Evolutionary conservation across 306 rosid genomes (phyloP).

Genomic region (Citrullus mucosospermus): DNA sequence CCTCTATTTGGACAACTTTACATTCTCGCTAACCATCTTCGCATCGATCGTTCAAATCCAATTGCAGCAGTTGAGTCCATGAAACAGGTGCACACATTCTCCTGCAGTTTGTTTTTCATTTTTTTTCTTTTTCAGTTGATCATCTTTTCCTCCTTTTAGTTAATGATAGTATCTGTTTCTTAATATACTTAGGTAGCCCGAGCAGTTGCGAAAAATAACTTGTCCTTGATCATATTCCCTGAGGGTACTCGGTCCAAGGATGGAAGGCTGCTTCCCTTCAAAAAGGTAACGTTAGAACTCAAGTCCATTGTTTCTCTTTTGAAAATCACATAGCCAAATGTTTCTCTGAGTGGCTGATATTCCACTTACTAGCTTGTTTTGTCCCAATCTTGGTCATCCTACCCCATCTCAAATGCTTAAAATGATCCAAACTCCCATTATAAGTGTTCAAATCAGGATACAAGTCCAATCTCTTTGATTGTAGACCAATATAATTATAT

Average conservation of each 20-base stretch:
- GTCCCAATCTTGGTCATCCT: background rate
- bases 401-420: background rate
- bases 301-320: background rate
- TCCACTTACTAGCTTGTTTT: background rate
- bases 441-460: background rate
- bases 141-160: background rate
- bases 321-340: background rate
- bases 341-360: background rate
- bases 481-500: background rate
- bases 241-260: constrained; percentile 48
- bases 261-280: constrained; percentile 49
- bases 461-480: background rate
- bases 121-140: background rate
- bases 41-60: constrained; percentile 56
- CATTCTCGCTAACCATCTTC: constrained; percentile 55
- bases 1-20: constrained; percentile 59
- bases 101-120: background rate
- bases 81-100: constrained; percentile 28
- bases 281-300: constrained; percentile 22
- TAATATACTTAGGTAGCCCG: constrained; percentile 28
- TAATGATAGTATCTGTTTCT: constrained; percentile 6
- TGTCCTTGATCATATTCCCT: constrained; percentile 41
- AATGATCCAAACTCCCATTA: background rate
- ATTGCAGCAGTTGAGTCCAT: constrained; percentile 39
- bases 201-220: constrained; percentile 27